These are phyloP conservation scores for Taxawa tesnikishii DNA, from an alignment of 2,329 filamentous ascomycete genomes.

Conservation along the genomic window DNA sequence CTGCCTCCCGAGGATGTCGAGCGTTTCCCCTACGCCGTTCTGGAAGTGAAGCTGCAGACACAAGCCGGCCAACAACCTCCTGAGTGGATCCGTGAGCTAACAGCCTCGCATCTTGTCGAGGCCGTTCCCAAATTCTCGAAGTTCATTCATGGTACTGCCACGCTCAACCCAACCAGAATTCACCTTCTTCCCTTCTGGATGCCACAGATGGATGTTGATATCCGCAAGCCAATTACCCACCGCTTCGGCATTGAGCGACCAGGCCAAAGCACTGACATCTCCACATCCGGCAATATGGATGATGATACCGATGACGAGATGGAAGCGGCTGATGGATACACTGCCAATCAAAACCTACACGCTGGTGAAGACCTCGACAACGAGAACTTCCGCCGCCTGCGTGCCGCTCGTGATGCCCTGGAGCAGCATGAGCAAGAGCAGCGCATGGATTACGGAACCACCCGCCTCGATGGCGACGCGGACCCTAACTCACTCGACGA, in stretches of 20 bases:
- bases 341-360: constrained; percentile 15
- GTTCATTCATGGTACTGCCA: constrained; percentile 91
- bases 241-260: constrained; percentile 83
- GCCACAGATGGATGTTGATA: constrained; percentile 96
- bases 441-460: constrained; percentile 34
- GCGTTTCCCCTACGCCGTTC: constrained; percentile 86
- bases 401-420: constrained; percentile 36
- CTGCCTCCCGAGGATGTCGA: constrained; percentile 74
- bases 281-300: constrained; percentile 65
- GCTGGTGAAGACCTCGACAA: constrained; percentile 26
- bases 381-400: constrained; percentile 33
- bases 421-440: constrained; percentile 38
- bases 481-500: constrained; percentile 49
- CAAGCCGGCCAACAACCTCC: constrained; percentile 90
- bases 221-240: constrained; percentile 80
- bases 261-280: constrained; percentile 59
- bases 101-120: constrained; percentile 86
- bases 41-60: constrained; percentile 96
- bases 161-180: constrained; percentile 76
- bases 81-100: constrained; percentile 91
- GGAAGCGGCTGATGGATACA: constrained; percentile 33
- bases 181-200: constrained; percentile 92
- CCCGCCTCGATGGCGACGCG: constrained; percentile 24
- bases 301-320: constrained; percentile 60
- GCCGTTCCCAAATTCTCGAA: constrained; percentile 99